Base-by-base conservation (phyloP, 1,284 basidiomycete genomes). In the Vanrija sp. region DNA sequence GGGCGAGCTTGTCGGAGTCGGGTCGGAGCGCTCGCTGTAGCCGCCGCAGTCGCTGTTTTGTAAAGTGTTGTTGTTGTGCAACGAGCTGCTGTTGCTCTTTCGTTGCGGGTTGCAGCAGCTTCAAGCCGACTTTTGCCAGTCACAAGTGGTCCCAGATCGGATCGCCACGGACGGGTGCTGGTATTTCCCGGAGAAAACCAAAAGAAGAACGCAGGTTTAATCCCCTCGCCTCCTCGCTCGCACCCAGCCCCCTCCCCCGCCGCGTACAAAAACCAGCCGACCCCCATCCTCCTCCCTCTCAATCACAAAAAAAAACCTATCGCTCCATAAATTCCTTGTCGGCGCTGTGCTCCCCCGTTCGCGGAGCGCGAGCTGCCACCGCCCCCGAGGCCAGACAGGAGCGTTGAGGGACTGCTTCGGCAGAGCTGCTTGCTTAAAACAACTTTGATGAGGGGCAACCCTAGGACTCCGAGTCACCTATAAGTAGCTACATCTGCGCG, bases 401-500 rank as follows among this genome's bases (percentile, higher is more conserved):
- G 63, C 60, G 59, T 67, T 47, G 68, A 70, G 20, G 42, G 41
- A 62, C 45, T 31, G 14, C 43, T 27, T 2, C 24, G 43, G 50
- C 23, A 37, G 24, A 42, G 59, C 60, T 66, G 59, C 64, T 64
- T 57, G 59, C 53, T 64, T 68, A 68, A 68, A 68, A 68, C 66
- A 68, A 66, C 69, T 63, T 59, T 61, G 67, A 51, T 62, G 69
- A 69, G 67, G 60, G 53, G 49, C 24, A 54, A 41, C 49, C 60
- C 64, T 42, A 67, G 59, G 69, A 71, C 62, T 61, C 66, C 54
- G 65, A 63, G 69, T 71, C 68, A 71, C 69, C 69, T 69, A 67
- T 64, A 62, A 62, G 63, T 61, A 69, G 60, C 60, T 51, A 71
- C 66, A 71, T 54, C 44, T 61, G 39, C 15, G n/a, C 31, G 12